Evolutionary conservation across 768 basidiomycete species (phyloP).

Genomic region (Suillus tomentosus): DNA sequence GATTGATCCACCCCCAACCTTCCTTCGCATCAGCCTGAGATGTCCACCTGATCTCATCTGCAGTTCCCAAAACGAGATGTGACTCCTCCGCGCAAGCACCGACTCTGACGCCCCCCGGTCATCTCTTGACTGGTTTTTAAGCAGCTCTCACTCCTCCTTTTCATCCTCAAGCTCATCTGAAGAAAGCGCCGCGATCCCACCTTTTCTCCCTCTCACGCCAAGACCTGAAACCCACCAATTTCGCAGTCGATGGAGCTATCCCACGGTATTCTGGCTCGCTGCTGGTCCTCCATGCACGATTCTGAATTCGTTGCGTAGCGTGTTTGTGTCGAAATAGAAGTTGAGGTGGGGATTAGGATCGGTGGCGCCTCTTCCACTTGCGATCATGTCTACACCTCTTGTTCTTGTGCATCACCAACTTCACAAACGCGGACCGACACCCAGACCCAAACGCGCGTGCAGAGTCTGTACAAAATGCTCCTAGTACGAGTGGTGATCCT

Average conservation of each 20-base stretch:
- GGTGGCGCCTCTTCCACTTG: neutral
- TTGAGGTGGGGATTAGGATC: neutral
- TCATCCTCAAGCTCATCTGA: neutral
- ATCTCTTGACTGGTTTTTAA: constrained; percentile 25
- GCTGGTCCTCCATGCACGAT: constrained; percentile 19
- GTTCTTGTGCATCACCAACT: neutral
- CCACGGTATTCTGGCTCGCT: constrained; percentile 43
- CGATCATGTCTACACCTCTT: constrained; percentile 4
- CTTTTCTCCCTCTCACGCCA: constrained; percentile 15
- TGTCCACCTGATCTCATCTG: neutral
- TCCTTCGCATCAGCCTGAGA: constrained; percentile 22
- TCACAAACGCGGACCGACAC: neutral
- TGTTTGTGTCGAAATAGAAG: constrained; percentile 28
- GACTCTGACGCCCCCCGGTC: constrained; percentile 33
- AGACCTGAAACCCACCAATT: constrained; percentile 28
- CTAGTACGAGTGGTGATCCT: neutral
- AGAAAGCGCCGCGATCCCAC: constrained; percentile 10
- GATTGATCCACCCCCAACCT: constrained; percentile 30
- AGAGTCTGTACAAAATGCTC: neutral
- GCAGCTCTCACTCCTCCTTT: neutral
- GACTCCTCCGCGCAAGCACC: constrained; percentile 26
- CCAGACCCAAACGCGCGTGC: neutral
- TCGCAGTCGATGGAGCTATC: constrained; percentile 68
- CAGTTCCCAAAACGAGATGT: constrained; percentile 17
- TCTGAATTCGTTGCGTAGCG: constrained; percentile 38